Conservation (phyloP, 225 moss, liverwort and hornwort species). For the Lunularia cruciata region DNA sequence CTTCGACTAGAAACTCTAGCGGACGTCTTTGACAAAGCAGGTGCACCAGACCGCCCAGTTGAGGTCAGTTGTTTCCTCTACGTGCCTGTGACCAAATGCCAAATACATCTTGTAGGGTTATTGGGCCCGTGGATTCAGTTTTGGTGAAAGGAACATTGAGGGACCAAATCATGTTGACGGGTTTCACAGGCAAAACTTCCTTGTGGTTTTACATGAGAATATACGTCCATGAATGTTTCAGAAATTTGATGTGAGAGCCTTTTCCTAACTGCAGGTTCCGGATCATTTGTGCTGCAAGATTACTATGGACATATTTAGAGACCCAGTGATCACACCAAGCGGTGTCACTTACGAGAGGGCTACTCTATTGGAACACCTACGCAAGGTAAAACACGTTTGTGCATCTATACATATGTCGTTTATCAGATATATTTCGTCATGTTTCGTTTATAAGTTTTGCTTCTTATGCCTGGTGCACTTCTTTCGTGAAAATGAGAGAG, state of each 20-base stretch:
- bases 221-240: no score
- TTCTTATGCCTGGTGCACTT: no score
- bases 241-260: neutral
- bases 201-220: no score
- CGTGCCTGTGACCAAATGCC: no score
- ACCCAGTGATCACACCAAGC: conserved; percentile 88
- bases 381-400: conserved; percentile 56
- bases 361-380: conserved; percentile 75
- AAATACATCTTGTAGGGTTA: no score
- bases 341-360: conserved; percentile 91
- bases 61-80: conserved; percentile 69
- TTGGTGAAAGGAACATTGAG: no score
- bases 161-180: no score
- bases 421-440: neutral
- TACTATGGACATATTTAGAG: conserved; percentile 93
- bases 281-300: conserved; percentile 94
- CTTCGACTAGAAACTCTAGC: conserved; percentile 48
- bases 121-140: no score
- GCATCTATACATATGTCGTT: neutral
- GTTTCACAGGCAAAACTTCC: no score
- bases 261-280: conserved; percentile 57
- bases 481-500: no score
- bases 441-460: no score
- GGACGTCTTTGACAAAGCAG: conserved; percentile 64
- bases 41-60: conserved; percentile 42